Percentiles rank a stretch among this genome's conserved stretches.
These are phyloP conservation scores for Trichothecium sympodiale DNA, from an alignment of 2,329 filamentous ascomycete genomes.

Conservation along the genomic window DNA sequence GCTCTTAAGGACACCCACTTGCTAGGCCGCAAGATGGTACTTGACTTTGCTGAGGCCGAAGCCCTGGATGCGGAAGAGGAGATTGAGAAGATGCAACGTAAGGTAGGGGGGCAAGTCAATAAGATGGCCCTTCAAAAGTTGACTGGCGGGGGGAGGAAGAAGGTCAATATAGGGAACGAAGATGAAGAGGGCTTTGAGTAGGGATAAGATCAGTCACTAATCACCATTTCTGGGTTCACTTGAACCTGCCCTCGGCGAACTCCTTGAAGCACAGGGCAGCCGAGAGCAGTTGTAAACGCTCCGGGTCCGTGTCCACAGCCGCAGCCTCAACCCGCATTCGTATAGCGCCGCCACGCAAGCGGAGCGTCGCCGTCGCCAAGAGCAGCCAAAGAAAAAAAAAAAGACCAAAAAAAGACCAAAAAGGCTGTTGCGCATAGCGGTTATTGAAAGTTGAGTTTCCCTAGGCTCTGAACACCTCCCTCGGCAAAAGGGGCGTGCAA, in stretches of 20 bases:
- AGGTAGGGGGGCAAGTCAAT: slow-evolving; percentile 81
- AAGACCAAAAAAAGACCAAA: too few relatives aligned
- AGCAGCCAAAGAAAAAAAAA: too few relatives aligned
- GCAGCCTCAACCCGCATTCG: too few relatives aligned
- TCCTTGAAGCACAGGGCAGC: too few relatives aligned
- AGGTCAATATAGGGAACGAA: slow-evolving; percentile 75
- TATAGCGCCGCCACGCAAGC: too few relatives aligned
- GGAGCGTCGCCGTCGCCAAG: too few relatives aligned
- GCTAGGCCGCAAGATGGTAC: slow-evolving; percentile 75
- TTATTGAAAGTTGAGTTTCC: neutral
- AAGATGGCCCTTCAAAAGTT: slow-evolving; percentile 85
- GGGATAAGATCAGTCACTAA: neutral
- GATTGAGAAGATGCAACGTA: slow-evolving; percentile 94
- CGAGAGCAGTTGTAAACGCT: neutral
- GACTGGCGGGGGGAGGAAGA: slow-evolving; percentile 71
- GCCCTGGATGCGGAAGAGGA: slow-evolving; percentile 88
- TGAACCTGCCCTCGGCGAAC: too few relatives aligned
- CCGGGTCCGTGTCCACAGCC: neutral
- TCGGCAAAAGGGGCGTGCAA: slow-evolving; percentile 1
- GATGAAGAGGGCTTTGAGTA: slow-evolving; percentile 34
- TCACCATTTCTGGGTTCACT: too few relatives aligned
- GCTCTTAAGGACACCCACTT: slow-evolving; percentile 89
- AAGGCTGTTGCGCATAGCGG: too few relatives aligned
- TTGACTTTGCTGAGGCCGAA: slow-evolving; percentile 86
- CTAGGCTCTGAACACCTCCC: neutral